Evolutionary conservation across 129 eudicot genomes (phyloP), one percentile per base, ranked within the genome.

Genomic region (Tagetes erecta): DNA sequence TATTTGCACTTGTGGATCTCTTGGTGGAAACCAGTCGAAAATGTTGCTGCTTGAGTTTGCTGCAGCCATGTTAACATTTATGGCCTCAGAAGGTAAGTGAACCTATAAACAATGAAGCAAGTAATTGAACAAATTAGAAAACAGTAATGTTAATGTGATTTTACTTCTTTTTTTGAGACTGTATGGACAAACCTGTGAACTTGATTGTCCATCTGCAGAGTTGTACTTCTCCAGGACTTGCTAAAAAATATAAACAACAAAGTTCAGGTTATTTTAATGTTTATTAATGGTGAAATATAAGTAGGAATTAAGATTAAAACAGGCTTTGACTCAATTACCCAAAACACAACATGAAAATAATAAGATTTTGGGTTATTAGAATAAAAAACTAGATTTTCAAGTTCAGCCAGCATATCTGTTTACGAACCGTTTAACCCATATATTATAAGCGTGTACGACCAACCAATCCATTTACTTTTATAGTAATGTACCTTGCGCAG

Each of bases 1-100:
- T 56, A 88, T 77, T 30, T 84, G 94, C 10, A 80, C 82, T 84
- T 86, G 95, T 71, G 91, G 92, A 72, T 91, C 97, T 81, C 89
- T 78, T 4, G 81, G 86, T 44, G 89, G 94, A 42, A 90, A 78
- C 97, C 97, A 91, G 9, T 88, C 86, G n/a, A 76, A 72, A 2
- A 86, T 70, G 72, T 74, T 70, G 83, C 65, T 70, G 83, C 65
- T 81, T 56, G 89, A 20, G 71, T 77, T 80, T 74, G 83, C 51
- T 6, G 80, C 49, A 60, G 57, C 80, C 67, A 87, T 78, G 64
- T 70, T 71, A 8, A 82, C 40, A 41, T 85, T 74, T 38, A 81
- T n/a, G 8, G 56, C 46, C 76, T 82, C 84, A 12, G 63, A 44
- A 49, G 86, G 62, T 74, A 86, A 35, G 57, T 68, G 71, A 35